phyloP scores from a whole-genome alignment of 805 yeast genomes.

The Starmerella apis region DNA sequence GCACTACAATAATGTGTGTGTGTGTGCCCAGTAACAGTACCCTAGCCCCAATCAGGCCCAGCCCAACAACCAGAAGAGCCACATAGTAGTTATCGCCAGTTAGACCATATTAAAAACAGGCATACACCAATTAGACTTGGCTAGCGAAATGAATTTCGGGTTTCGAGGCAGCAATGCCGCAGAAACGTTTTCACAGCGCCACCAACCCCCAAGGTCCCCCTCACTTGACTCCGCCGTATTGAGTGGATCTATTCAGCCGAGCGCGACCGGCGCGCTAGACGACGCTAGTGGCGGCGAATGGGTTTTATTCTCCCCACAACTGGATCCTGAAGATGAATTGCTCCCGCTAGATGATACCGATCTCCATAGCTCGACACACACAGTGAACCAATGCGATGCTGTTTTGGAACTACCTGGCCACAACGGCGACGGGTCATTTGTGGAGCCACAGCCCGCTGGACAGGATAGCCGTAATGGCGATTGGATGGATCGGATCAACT shows the following conservation, averaged over 20 bases:
- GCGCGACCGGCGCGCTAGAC: slow-evolving; percentile 8
- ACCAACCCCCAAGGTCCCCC: slow-evolving; percentile 13
- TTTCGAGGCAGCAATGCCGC: slow-evolving; percentile 3
- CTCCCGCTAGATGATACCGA: slow-evolving; percentile 13
- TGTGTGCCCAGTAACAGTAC: no score
- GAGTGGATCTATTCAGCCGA: slow-evolving; percentile 14
- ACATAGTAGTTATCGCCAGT: no score
- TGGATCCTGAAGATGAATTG: slow-evolving; percentile 8
- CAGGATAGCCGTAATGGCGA: slow-evolving; percentile 20
- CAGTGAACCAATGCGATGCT: slow-evolving; percentile 10
- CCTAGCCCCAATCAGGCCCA: no score
- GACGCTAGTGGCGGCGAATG: slow-evolving; percentile 30
- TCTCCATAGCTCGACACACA: slow-evolving; percentile 4
- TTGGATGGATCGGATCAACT: slow-evolving; percentile 32
- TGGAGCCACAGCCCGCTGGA: slow-evolving; percentile 6
- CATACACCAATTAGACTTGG: not conserved
- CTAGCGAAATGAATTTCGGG: slow-evolving; percentile 1
- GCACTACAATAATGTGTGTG: no score
- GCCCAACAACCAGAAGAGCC: no score
- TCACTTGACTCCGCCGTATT: slow-evolving; percentile 19
- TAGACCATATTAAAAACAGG: no score
- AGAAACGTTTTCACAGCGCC: not conserved
- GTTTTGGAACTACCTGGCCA: slow-evolving; percentile 31
- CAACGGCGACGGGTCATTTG: slow-evolving; percentile 31
- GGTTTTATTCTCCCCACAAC: slow-evolving; percentile 34